These are phyloP conservation scores for Obelidium mucronatum DNA, from an alignment of 192 early-diverging fungal genomes.

Conservation along the genomic window DNA sequence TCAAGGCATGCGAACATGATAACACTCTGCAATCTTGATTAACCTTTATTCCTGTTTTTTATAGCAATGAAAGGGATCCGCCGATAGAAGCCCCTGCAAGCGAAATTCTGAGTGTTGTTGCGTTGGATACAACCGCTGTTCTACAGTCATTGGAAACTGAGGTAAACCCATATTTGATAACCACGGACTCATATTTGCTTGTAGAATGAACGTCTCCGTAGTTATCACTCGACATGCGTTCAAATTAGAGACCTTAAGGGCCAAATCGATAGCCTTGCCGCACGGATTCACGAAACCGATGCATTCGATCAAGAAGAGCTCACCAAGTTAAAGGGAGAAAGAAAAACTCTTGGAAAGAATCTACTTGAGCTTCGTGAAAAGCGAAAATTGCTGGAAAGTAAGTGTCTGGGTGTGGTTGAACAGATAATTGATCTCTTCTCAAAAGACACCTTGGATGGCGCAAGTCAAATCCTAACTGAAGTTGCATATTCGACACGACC, in stretches of 20 bases:
- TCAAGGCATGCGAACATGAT: not conserved
- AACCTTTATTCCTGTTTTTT: not conserved
- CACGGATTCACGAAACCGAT: slow-evolving; percentile 16
- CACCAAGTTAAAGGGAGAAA: slow-evolving; percentile 14
- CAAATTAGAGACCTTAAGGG: slow-evolving; percentile 37
- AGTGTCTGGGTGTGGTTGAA: too few species aligned
- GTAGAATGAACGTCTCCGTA: slow-evolving; percentile 34
- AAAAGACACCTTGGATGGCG: too few species aligned
- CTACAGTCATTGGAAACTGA: slow-evolving; percentile 1
- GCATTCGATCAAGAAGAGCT: not conserved
- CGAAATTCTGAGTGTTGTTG: slow-evolving; percentile 18
- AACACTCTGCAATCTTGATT: too few species aligned
- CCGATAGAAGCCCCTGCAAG: not conserved
- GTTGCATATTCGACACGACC: slow-evolving; percentile 19
- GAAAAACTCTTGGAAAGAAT: slow-evolving; percentile 8
- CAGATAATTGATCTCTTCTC: too few species aligned
- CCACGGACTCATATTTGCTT: not conserved
- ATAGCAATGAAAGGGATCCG: not conserved
- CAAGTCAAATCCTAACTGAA: too few species aligned
- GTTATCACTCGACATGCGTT: slow-evolving; percentile 39
- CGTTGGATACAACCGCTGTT: slow-evolving; percentile 1
- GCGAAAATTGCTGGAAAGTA: slow-evolving; percentile 20
- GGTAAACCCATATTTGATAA: not conserved
- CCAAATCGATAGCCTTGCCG: slow-evolving; percentile 19
- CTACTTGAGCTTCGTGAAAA: slow-evolving; percentile 16